Evolutionary conservation across 805 yeast genomes (phyloP).

Genomic region (Lipomyces kockii): DNA sequence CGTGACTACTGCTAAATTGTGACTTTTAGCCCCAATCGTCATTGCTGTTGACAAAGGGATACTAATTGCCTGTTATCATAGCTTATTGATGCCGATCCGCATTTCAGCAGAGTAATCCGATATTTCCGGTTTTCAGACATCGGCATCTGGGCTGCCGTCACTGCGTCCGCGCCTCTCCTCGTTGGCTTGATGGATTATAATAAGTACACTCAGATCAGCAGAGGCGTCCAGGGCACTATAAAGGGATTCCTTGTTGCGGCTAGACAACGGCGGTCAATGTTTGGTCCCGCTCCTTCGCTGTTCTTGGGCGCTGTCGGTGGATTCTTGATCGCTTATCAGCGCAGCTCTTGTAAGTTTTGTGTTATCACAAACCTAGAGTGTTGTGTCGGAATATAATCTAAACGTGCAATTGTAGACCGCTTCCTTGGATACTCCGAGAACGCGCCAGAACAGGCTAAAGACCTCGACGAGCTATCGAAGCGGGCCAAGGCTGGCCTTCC

Average conservation of each 20-base stretch:
- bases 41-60: not conserved
- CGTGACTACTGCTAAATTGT: not conserved
- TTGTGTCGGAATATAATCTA: not conserved
- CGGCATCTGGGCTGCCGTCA: conserved; percentile 53
- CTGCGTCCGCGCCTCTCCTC: conserved; percentile 57
- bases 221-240: conserved; percentile 1
- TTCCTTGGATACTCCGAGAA: conserved; percentile 82
- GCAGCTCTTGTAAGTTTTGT: conserved; percentile 23
- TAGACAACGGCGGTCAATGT: conserved; percentile 1
- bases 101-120: conserved; percentile 69
- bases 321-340: conserved; percentile 68
- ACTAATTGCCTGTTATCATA: not conserved
- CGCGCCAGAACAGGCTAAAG: conserved; percentile 67
- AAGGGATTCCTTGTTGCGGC: conserved; percentile 11
- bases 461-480: conserved; percentile 72
- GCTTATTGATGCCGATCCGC: conserved; percentile 80
- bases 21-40: not conserved
- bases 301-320: conserved; percentile 68
- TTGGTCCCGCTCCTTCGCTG: conserved; percentile 16
- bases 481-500: conserved; percentile 66
- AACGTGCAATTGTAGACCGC: conserved; percentile 52
- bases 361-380: not conserved
- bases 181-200: conserved; percentile 51
- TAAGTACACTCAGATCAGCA: conserved; percentile 41
- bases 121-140: conserved; percentile 75